A percentile compares a stretch with the other conserved stretches of the same genome.
Evolutionary conservation across 129 eudicot species (phyloP).

Genomic region (Pulicaria dysenterica): DNA sequence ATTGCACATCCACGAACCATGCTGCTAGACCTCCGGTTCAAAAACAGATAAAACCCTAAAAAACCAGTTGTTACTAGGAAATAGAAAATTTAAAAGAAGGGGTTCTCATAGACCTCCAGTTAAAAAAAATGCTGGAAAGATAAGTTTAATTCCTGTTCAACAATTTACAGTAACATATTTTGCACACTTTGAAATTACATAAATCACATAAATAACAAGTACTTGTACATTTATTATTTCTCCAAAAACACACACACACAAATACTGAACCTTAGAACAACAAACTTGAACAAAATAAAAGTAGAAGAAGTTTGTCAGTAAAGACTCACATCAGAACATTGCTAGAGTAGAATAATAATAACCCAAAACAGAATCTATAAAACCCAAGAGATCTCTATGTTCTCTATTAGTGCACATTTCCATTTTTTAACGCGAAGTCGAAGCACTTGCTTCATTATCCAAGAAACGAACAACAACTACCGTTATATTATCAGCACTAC

Average conservation of each 20-base stretch:
- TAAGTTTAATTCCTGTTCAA: too few species aligned
- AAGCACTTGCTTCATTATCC: constrained; percentile 44
- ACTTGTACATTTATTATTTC: constrained; percentile 34
- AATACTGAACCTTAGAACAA: constrained; percentile 23
- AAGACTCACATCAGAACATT: too few species aligned
- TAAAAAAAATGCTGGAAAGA: too few species aligned
- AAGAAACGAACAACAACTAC: constrained; percentile 87
- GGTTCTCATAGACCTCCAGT: too few species aligned
- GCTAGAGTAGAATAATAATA: constrained; percentile 26
- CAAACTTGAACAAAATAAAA: constrained; percentile 5
- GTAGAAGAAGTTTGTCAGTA: too few species aligned
- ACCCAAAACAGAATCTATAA: constrained; percentile 30
- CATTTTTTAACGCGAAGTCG: constrained; percentile 40
- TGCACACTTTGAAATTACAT: constrained; percentile 26
- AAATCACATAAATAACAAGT: constrained; percentile 28
- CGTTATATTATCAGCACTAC: constrained; percentile 92
- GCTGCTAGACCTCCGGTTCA: too few species aligned
- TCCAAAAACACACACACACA: constrained; percentile 18
- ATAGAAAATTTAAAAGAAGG: too few species aligned
- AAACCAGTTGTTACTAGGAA: too few species aligned
- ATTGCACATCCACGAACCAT: too few species aligned
- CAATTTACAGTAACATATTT: constrained; percentile 10
- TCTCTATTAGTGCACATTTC: constrained; percentile 32
- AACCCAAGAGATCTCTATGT: constrained; percentile 33
- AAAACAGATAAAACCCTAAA: too few species aligned